Evolutionary conservation across 495 filamentous ascomycete species (phyloP).

Genomic region (Penicillium robsamsonii): DNA sequence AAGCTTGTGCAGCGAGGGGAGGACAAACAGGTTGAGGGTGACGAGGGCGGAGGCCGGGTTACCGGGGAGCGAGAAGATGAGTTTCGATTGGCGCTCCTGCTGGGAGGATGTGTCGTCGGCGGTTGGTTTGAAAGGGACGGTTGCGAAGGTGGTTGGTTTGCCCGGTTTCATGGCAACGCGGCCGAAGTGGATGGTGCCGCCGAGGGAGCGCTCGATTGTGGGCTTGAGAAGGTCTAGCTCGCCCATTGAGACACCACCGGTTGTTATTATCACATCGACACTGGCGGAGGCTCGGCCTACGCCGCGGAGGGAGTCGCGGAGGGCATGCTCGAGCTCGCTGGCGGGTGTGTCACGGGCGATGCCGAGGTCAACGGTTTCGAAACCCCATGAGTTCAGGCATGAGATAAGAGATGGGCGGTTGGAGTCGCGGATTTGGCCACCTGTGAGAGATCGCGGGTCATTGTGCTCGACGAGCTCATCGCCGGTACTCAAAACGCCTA

Average conservation of each 20-base stretch:
- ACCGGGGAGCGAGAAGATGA: constrained; percentile 88
- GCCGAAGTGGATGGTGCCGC: constrained; percentile 95
- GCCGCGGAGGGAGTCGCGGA: constrained; percentile 68
- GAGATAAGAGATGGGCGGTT: constrained; percentile 85
- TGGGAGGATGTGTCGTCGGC: constrained; percentile 31
- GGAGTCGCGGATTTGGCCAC: constrained; percentile 89
- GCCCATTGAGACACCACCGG: constrained; percentile 96
- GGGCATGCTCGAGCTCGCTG: constrained; percentile 70
- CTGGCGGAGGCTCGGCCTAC: constrained; percentile 31
- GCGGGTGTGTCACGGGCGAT: constrained; percentile 75
- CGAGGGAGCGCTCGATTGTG: constrained; percentile 85
- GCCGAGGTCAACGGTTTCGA: constrained; percentile 78
- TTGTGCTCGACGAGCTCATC: constrained; percentile 87
- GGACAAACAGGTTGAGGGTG: constrained; percentile 88
- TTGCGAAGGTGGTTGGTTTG: constrained; percentile 96
- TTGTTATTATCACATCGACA: constrained; percentile 85
- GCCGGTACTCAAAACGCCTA: constrained; percentile 90
- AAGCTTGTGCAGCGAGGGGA: constrained; percentile 78
- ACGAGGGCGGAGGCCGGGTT: constrained; percentile 94
- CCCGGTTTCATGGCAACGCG: constrained; percentile 97
- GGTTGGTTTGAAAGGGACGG: constrained; percentile 59
- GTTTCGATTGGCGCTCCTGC: constrained; percentile 57
- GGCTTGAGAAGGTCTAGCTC: constrained; percentile 97
- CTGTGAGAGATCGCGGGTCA: constrained; percentile 56
- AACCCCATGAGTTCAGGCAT: constrained; percentile 72